Percentiles rank a stretch among this genome's conserved stretches.
These are phyloP conservation scores for Xylaria hypoxylon DNA, from an alignment of 2,329 filamentous ascomycete species.

Conservation along the genomic window DNA sequence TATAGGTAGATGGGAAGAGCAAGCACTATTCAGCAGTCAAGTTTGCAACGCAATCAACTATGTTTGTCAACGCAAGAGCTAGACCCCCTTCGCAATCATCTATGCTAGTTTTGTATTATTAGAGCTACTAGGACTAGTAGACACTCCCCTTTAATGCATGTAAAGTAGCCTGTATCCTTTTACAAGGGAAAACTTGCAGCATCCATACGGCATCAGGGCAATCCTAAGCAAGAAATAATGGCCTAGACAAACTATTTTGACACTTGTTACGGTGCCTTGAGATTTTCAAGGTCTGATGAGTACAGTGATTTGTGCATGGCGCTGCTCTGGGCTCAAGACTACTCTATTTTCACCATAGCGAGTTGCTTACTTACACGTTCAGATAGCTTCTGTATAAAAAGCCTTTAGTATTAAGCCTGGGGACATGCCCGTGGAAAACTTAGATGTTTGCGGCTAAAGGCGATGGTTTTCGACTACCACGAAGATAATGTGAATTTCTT, in stretches of 20 bases:
- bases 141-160: background rate
- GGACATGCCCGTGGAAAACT: background rate
- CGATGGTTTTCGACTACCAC: conserved; percentile 4
- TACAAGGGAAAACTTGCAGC: background rate
- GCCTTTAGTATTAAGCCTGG: background rate
- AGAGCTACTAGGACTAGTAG: background rate
- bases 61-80: background rate
- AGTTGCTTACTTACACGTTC: background rate
- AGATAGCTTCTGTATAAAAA: background rate
- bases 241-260: background rate
- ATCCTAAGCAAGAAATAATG: background rate
- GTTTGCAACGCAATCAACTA: background rate
- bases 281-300: background rate
- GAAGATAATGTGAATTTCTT: conserved; percentile 36
- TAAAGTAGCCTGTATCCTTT: conserved; percentile 1
- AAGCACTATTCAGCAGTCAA: conserved; percentile 4
- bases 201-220: background rate
- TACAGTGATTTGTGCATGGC: background rate
- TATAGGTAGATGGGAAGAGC: background rate
- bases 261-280: background rate
- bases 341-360: background rate
- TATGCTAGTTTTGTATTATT: background rate
- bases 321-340: background rate
- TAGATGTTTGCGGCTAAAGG: background rate
- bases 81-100: background rate